These are phyloP conservation scores for Colletotrichum lindemuthianum DNA, from an alignment of 2,329 filamentous ascomycete species.

Conservation along the genomic window DNA sequence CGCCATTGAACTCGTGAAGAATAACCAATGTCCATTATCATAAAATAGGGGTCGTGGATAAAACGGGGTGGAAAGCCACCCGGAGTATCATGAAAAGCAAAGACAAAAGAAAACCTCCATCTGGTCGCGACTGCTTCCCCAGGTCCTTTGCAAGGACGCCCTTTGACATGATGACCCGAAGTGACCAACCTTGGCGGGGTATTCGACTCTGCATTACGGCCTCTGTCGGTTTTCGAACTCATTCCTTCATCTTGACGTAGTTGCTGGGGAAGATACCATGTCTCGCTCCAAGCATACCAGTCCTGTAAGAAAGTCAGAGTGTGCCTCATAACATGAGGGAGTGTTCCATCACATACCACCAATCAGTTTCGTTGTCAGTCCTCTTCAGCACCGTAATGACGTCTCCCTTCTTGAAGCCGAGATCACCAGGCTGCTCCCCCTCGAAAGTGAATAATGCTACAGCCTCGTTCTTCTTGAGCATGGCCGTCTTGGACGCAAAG, in stretches of 20 bases:
- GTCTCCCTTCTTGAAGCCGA: conserved; percentile 91
- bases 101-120: conserved; percentile 5
- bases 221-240: conserved; percentile 12
- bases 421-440: conserved; percentile 88
- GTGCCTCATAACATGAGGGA: not conserved
- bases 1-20: conserved; percentile 14
- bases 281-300: conserved; percentile 83
- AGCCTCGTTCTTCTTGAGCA: conserved; percentile 79
- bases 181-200: conserved; percentile 12
- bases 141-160: conserved; percentile 4
- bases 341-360: conserved; percentile 75
- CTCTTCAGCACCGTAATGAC: conserved; percentile 94
- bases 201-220: conserved; percentile 15
- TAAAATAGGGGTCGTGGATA: conserved; percentile 22
- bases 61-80: conserved; percentile 22
- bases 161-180: not conserved
- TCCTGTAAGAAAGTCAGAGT: conserved; percentile 62
- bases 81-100: conserved; percentile 30
- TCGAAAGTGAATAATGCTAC: conserved; percentile 95
- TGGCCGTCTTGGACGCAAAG: conserved; percentile 70
- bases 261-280: conserved; percentile 95
- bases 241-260: conserved; percentile 73
- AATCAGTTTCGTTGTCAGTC: conserved; percentile 93
- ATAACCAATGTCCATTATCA: conserved; percentile 15
- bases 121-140: not conserved